phyloP scores from a whole-genome alignment of 306 rosid species.

The Acacia acuminata region DNA sequence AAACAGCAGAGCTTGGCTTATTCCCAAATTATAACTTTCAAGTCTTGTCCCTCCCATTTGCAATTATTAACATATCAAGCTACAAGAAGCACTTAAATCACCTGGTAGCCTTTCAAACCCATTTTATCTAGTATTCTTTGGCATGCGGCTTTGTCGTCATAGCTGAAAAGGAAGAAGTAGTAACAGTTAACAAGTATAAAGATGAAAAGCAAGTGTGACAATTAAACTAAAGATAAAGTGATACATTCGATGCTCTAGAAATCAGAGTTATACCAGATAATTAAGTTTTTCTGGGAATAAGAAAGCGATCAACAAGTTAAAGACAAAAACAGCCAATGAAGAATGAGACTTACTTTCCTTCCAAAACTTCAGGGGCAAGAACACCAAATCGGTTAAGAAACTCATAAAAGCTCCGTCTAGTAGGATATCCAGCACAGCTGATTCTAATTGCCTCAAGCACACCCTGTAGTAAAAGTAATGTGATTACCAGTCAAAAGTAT shows the following conservation, averaged over 20 bases:
- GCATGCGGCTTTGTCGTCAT: constrained; percentile 92
- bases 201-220: constrained; percentile 23
- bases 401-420: constrained; percentile 93
- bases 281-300: constrained; percentile 12
- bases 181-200: constrained; percentile 25
- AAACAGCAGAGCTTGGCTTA: constrained; percentile 9
- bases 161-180: constrained; percentile 55
- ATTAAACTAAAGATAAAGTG: constrained; percentile 5
- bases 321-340: constrained; percentile 18
- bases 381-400: constrained; percentile 96
- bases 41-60: constrained; percentile 21
- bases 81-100: constrained; percentile 44
- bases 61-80: constrained; percentile 30
- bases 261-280: constrained; percentile 7
- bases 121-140: constrained; percentile 86
- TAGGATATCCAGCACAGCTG: constrained; percentile 99
- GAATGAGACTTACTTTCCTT: constrained; percentile 78
- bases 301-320: constrained; percentile 2
- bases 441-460: constrained; percentile 99
- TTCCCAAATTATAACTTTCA: constrained; percentile 24
- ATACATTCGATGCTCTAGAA: constrained; percentile 17
- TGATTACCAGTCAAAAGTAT: constrained; percentile 30
- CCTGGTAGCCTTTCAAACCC: constrained; percentile 98
- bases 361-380: constrained; percentile 96
- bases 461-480: constrained; percentile 65